These are phyloP conservation scores for Jatropha multifida DNA, from an alignment of 441 rosid species.

Conservation along the genomic window DNA sequence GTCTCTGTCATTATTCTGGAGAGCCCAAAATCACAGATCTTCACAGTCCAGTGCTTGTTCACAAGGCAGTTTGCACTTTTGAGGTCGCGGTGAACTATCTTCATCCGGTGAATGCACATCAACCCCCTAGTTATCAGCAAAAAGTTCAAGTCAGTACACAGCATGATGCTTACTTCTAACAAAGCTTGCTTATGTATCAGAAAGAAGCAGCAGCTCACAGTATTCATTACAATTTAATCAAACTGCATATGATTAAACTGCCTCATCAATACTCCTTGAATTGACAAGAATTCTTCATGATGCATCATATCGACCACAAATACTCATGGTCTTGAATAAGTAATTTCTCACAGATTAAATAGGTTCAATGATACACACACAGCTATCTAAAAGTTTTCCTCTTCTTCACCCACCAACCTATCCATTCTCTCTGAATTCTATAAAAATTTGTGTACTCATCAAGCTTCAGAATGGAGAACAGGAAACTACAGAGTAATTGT, in stretches of 20 bases:
- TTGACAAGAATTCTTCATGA: background rate
- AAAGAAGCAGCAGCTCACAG: too few species aligned
- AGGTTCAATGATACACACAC: background rate
- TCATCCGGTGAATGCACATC: conserved; percentile 98
- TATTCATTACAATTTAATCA: too few species aligned
- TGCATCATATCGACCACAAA: background rate
- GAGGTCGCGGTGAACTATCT: conserved; percentile 88
- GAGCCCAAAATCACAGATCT: conserved; percentile 94
- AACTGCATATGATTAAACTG: background rate
- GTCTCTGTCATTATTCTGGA: conserved; percentile 71
- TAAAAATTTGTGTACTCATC: background rate
- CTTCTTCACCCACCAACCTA: too few species aligned
- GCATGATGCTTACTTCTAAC: background rate
- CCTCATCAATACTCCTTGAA: background rate
- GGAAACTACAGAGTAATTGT: background rate
- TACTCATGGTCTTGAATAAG: background rate
- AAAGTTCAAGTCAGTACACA: conserved; percentile 19
- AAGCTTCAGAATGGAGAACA: background rate
- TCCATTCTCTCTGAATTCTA: too few species aligned
- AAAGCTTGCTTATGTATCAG: background rate
- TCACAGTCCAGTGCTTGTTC: conserved; percentile 79
- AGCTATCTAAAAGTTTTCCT: too few species aligned
- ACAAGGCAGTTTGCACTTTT: conserved; percentile 96
- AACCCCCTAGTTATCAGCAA: conserved; percentile 55
- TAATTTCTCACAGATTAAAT: background rate